These are phyloP conservation scores for Glomus cerebriforme DNA, from an alignment of 192 early-diverging fungal genomes.

Conservation along the genomic window DNA sequence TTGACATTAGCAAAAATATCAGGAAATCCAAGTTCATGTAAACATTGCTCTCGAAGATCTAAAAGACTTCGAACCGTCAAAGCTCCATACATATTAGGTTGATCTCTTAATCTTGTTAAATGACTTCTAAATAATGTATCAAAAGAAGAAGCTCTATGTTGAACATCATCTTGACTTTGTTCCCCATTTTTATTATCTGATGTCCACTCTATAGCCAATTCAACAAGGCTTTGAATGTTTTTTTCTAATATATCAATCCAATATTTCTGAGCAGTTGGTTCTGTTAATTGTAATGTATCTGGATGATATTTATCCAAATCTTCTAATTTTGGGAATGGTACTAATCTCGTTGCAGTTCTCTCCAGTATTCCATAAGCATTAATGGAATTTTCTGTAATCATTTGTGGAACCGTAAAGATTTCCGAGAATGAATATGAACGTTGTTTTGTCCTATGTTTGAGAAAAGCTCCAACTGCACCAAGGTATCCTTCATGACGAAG, in stretches of 20 bases:
- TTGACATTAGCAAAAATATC: slow-evolving; percentile 78
- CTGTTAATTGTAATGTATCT: slow-evolving; percentile 68
- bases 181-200: neutral
- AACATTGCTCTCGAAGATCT: slow-evolving; percentile 78
- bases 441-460: slow-evolving; percentile 37
- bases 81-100: slow-evolving; percentile 74
- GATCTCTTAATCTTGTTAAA: slow-evolving; percentile 58
- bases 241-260: slow-evolving; percentile 77
- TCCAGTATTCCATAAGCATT: slow-evolving; percentile 72
- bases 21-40: slow-evolving; percentile 78
- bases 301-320: slow-evolving; percentile 58
- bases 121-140: slow-evolving; percentile 70
- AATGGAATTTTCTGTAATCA: slow-evolving; percentile 53
- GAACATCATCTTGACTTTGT: neutral
- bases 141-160: slow-evolving; percentile 46
- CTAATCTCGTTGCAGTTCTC: slow-evolving; percentile 50
- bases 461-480: slow-evolving; percentile 86
- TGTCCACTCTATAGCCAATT: slow-evolving; percentile 50
- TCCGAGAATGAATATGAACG: slow-evolving; percentile 72
- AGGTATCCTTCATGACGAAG: slow-evolving; percentile 97
- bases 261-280: slow-evolving; percentile 60
- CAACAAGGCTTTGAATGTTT: slow-evolving; percentile 63
- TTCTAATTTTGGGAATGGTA: slow-evolving; percentile 63
- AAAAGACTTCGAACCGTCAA: slow-evolving; percentile 72
- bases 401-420: slow-evolving; percentile 72